Evolutionary conservation across 805 yeast species (phyloP).

Genomic region (Cyberlindnera misumaiensis): DNA sequence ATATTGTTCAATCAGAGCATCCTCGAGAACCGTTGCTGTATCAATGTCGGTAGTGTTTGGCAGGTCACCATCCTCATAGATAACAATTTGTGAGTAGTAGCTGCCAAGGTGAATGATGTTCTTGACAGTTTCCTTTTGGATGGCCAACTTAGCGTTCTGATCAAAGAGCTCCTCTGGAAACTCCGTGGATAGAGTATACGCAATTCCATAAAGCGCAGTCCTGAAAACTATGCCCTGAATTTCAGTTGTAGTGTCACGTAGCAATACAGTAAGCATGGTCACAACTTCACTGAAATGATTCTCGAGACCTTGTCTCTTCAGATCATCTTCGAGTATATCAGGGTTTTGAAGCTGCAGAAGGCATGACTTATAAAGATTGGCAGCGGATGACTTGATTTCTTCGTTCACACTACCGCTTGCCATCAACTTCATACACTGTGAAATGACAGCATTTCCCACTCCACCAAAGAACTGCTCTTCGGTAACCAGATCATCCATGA

Average conservation of each 20-base stretch:
- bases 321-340: constrained; percentile 34
- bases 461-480: constrained; percentile 84
- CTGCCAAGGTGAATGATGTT: constrained; percentile 12
- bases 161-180: constrained; percentile 20
- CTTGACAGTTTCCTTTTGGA: constrained; percentile 6
- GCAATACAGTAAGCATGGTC: constrained; percentile 9
- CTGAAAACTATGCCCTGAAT: constrained; percentile 10
- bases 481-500: constrained; percentile 79
- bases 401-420: constrained; percentile 23
- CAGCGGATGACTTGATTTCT: constrained; percentile 40
- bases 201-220: constrained; percentile 12
- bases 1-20: constrained; percentile 27
- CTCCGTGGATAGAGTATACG: constrained; percentile 15
- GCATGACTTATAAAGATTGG: constrained; percentile 47
- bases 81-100: constrained; percentile 8
- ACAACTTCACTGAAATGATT: constrained; percentile 18
- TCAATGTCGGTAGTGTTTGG: constrained; percentile 15
- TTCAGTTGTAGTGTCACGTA: constrained; percentile 8
- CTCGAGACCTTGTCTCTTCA: constrained; percentile 25
- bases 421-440: constrained; percentile 41
- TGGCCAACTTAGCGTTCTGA: constrained; percentile 8
- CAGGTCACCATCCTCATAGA: constrained; percentile 7
- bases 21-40: constrained; percentile 11
- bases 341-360: constrained; percentile 46
- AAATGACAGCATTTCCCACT: constrained; percentile 48